Base-by-base conservation (phyloP, 2,329 filamentous ascomycete species). In the Aspergillus hortae region DNA sequence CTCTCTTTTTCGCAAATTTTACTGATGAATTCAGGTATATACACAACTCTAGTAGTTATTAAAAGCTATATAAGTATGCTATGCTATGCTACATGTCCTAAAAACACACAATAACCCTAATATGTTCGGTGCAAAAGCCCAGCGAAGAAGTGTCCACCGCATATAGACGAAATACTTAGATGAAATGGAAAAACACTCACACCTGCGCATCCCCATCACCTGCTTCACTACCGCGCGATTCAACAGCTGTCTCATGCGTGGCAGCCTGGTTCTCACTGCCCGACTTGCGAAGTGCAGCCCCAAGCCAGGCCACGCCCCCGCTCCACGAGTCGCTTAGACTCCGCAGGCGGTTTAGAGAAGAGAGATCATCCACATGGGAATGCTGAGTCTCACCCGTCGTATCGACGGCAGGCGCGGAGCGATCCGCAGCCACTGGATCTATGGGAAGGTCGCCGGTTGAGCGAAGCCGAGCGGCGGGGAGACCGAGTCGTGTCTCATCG, bases 321-420 rank as follows among this genome's bases (percentile, higher is more conserved):
- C 58, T 66, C 67, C 67, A 67, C 2, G 69, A 71, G 54, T 72
- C 69, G 50, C 69, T 72, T 10, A 72, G 56, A 48, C 69, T 72
- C 50, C 69, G 67, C 6, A 70, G 55, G 14, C 68, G 65, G 10
- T 55, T 61, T 3, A 57, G 17, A 5, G 53, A 55, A 17, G 61
- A 57, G 6, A 36, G 33, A 41, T 64, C 58, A 32, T 63, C 55
- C 7, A 58, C 47, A 38, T 7, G 7, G 14, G 11, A 11, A 9
- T 55, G 19, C 10, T 52, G 54, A 23, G 47, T 53, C 11, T 40
- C 23, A 21, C 55, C 38, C 19, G 55, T 59, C 1, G 60, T 53
- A 10, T 61, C 54, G 3, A 62, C 46, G 6, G 49, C 61, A 14
- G 65, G 59, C 2, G 58, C 67, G 3, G 61, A 61, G 4, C 56